Evolutionary conservation across 2,329 filamentous ascomycete genomes (phyloP).

Genomic region (Massarina eburnea): DNA sequence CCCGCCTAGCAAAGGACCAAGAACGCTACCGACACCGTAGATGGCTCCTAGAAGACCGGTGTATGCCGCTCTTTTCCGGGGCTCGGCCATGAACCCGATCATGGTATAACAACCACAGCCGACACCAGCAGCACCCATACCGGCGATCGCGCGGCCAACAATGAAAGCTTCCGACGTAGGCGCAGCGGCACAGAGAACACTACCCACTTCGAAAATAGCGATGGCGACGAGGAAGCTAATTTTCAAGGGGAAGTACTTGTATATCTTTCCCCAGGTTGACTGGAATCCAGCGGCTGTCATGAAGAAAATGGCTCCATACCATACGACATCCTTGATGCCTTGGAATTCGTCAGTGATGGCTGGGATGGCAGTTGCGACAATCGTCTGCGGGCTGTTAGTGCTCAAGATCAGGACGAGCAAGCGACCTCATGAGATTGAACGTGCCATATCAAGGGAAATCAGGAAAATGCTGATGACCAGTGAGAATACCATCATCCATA

Average conservation of each 20-base stretch:
- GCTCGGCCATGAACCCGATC: slow-evolving; percentile 44
- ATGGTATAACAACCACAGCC: slow-evolving; percentile 38
- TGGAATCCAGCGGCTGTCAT: slow-evolving; percentile 49
- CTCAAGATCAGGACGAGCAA: slow-evolving; percentile 25
- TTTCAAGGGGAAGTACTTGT: slow-evolving; percentile 47
- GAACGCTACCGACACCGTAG: slow-evolving; percentile 27
- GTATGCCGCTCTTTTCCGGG: slow-evolving; percentile 42
- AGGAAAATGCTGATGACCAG: slow-evolving; percentile 16
- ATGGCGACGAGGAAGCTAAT: slow-evolving; percentile 34
- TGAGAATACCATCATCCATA: slow-evolving; percentile 1
- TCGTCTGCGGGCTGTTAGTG: slow-evolving; percentile 7
- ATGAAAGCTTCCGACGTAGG: slow-evolving; percentile 38
- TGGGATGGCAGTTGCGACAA: slow-evolving; percentile 15
- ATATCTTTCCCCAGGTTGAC: slow-evolving; percentile 46
- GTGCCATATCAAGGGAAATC: slow-evolving; percentile 9
- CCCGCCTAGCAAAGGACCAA: slow-evolving; percentile 45
- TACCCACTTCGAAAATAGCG: slow-evolving; percentile 57
- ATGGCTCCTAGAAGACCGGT: slow-evolving; percentile 31
- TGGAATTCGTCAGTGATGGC: slow-evolving; percentile 23
- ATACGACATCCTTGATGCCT: slow-evolving; percentile 19
- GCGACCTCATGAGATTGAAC: neutral
- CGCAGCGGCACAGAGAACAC: slow-evolving; percentile 51
- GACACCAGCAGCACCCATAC: slow-evolving; percentile 41
- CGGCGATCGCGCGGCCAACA: slow-evolving; percentile 43
- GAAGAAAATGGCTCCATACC: slow-evolving; percentile 42